Evolutionary conservation across 1,284 basidiomycete species (phyloP).

Genomic region (Coniferiporia sulphurascens): DNA sequence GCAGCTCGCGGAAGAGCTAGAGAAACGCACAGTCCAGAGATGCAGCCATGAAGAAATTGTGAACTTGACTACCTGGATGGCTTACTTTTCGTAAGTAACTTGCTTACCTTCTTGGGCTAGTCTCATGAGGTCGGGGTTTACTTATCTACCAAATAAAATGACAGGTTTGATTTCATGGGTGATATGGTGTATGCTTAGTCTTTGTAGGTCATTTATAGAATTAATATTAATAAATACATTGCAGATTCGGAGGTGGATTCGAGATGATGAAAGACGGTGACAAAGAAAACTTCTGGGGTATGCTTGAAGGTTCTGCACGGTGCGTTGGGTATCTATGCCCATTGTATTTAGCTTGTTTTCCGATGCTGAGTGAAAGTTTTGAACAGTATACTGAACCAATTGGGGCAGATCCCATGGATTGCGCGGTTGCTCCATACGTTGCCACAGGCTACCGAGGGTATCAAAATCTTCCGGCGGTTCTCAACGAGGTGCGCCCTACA

Average conservation of each 20-base stretch:
- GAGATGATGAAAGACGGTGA: slow-evolving; percentile 26
- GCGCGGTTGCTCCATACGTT: slow-evolving; percentile 1
- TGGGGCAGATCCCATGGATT: slow-evolving; percentile 9
- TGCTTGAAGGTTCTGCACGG: slow-evolving; percentile 17
- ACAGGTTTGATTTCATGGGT: slow-evolving; percentile 32
- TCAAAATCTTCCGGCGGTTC: background rate
- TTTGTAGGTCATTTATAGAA: no score
- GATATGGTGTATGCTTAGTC: slow-evolving; percentile 28
- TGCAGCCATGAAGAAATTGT: slow-evolving; percentile 9
- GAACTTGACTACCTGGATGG: slow-evolving; percentile 33
- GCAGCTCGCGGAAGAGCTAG: slow-evolving; percentile 32
- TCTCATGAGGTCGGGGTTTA: slow-evolving; percentile 21
- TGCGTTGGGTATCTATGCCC: background rate
- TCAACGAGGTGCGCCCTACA: background rate
- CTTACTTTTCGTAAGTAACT: slow-evolving; percentile 25
- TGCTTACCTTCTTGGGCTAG: background rate
- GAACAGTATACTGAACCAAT: background rate
- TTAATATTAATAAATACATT: background rate
- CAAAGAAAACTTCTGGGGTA: slow-evolving; percentile 13
- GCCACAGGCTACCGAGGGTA: background rate
- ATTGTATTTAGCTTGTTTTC: background rate
- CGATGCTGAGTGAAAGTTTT: background rate
- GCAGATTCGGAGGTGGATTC: slow-evolving; percentile 29
- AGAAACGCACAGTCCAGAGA: slow-evolving; percentile 7
- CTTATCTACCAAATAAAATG: background rate